Evolutionary conservation across 352 stramenopile genomes (phyloP), one percentile per base, ranked within the genome.

Genomic region (Globisporangium irregulare): DNA sequence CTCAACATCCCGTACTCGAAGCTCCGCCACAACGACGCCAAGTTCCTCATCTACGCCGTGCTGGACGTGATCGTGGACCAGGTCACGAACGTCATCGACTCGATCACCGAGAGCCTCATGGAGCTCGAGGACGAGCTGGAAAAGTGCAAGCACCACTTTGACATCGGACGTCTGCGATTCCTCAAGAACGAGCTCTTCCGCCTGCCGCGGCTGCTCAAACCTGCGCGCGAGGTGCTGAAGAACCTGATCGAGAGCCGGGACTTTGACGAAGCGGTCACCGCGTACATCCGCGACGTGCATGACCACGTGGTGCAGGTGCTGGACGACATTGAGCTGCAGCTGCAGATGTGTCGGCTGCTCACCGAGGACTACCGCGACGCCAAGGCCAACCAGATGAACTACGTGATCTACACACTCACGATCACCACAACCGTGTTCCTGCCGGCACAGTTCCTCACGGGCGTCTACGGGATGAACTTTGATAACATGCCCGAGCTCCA

Each of bases 401-500:
- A 94, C 57, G 89, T 95, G 29, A 93, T 97, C 62, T 96, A 96
- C 77, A 94, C 84, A n/a, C 79, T 97, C 29, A 96, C 89, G 43
- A 89, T 96, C 60, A 82, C 95, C 65, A 95, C 88, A n/a, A 94
- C 86, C 6, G 86, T 95, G 1, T 96, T 96, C 64, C 65, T 97
- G 14, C 87, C 90, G 0, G 85, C 85, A 32, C 90, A 97, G 70
- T 97, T 97, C 66, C 74, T 97, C 57, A 96, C 90, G 60, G 88
- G 90, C 32, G 84, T 97, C 54, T 96, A 94, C 63, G 89, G 90
- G 58, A 96, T 96, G 90, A 96, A 96, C 79, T 96, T 97, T 75
- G 84, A 91, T 59, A 86, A 94, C 60, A 96, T 96, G 87, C 86
- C 86, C 1, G 88, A 97, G 74, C 82, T 96, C 7, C 81, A 95